Base-by-base conservation (phyloP, 192 early-diverging fungal genomes). In the Chytriomyces confervae region DNA sequence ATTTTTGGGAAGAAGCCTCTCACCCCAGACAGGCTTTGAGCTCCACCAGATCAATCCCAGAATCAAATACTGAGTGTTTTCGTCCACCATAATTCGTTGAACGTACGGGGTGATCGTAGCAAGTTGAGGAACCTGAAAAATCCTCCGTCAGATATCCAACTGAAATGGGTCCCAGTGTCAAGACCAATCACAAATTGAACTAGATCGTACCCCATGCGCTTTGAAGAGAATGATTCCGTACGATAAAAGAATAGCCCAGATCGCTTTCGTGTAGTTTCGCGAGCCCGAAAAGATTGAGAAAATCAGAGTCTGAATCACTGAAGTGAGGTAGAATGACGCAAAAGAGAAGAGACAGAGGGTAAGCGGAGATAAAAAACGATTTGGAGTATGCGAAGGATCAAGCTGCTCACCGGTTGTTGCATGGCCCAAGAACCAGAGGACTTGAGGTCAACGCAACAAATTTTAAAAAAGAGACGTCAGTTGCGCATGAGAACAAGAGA, bases 191-290 rank as follows among this genome's bases (percentile, higher is more conserved):
- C 18, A 20, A 23, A n/a, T 7, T 18, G 53, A 76, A 20, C 49
- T 6, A 75, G 27, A 5, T 16, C 89, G 89, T 86, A 93, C 91
- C 45, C 92, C 92, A 78, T 91, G 88, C 36, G 90, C 86, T 79
- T 93, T 94, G 82, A 91, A 92, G 69, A 94, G 83, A 53, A 95
- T 92, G 57, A 95, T 91, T 49, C 89, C 87, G 80, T 93, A 95
- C 60, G 87, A 89, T 27, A 93, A 47, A 20, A 92, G 68, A 7
- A 91, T 91, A 20, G 93, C 93, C 44, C 87, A 79, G 69, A 89
- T 92, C 11, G 91, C 91, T 66, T 85, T 86, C 8, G 80, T 74
- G 79, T 94, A 94, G 75, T 66, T 79, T 65, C 49, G 61, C 1
- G 80, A 43, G 5, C 80, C 82, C 16, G 48, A 66, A 36, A 66